A percentile compares a stretch with the other conserved stretches of the same genome.
Evolutionary conservation across 2,329 filamentous ascomycete genomes (phyloP).

Genomic region (Hypoxylon sp.): DNA sequence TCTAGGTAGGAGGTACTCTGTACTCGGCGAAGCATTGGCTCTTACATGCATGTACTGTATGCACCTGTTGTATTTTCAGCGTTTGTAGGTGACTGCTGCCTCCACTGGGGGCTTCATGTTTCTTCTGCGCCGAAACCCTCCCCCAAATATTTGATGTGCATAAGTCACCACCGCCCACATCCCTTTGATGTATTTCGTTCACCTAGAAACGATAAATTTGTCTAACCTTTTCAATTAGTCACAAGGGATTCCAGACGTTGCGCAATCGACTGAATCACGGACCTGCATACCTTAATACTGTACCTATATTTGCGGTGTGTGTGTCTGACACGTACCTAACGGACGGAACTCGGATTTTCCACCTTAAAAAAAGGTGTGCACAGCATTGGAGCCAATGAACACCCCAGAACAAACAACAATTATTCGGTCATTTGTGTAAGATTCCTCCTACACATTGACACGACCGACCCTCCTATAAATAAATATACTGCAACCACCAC

Average conservation of each 20-base stretch:
- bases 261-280: background rate
- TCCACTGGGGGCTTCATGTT: slow-evolving; percentile 16
- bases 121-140: too few species aligned
- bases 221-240: background rate
- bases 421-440: slow-evolving; percentile 26
- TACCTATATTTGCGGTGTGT: slow-evolving; percentile 3
- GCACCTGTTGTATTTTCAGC: background rate
- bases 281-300: too few species aligned
- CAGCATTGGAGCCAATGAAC: slow-evolving; percentile 25
- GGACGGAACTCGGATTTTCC: slow-evolving; percentile 31
- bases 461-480: slow-evolving; percentile 31
- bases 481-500: slow-evolving; percentile 28
- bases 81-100: slow-evolving; percentile 15
- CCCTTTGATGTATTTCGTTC: slow-evolving; percentile 3
- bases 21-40: background rate
- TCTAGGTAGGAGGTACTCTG: background rate
- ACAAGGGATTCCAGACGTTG: background rate
- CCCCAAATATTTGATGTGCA: slow-evolving; percentile 10
- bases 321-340: slow-evolving; percentile 18
- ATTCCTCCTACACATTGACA: slow-evolving; percentile 26
- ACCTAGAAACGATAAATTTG: background rate
- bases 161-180: slow-evolving; percentile 14
- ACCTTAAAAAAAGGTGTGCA: slow-evolving; percentile 16
- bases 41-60: background rate
- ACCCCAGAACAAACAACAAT: slow-evolving; percentile 21